Evolutionary conservation across 805 yeast species (phyloP).

Genomic region (Kregervanrija pseudodelftensis): DNA sequence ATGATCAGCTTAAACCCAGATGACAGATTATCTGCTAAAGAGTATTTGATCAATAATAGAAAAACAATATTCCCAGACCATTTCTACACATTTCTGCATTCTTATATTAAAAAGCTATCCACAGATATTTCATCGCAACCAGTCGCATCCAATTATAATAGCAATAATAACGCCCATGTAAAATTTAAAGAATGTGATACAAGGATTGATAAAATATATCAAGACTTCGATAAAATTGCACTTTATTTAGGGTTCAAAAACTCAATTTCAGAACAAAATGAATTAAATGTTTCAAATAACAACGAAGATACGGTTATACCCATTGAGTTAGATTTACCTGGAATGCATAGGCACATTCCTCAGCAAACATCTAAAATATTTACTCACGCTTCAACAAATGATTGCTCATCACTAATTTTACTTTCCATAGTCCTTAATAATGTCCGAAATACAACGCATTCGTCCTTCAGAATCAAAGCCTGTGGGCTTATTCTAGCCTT

Average conservation of each 20-base stretch:
- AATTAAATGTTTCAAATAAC: conserved; percentile 6
- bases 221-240: conserved; percentile 47
- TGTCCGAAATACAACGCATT: conserved; percentile 51
- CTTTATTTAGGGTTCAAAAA: conserved; percentile 32
- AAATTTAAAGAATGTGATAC: conserved; percentile 39
- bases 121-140: conserved; percentile 2
- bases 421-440: conserved; percentile 53
- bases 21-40: conserved; percentile 48
- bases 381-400: conserved; percentile 18
- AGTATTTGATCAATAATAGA: conserved; percentile 43
- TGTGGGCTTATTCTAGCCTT: conserved; percentile 71
- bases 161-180: not conserved
- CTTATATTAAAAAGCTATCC: conserved; percentile 47
- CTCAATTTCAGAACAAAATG: conserved; percentile 10
- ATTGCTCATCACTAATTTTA: conserved; percentile 49
- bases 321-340: conserved; percentile 42
- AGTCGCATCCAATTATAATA: not conserved
- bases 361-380: conserved; percentile 28
- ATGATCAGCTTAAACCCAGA: conserved; percentile 63
- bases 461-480: conserved; percentile 56
- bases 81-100: conserved; percentile 63
- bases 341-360: conserved; percentile 42
- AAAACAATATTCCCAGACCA: conserved; percentile 54
- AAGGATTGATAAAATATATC: conserved; percentile 54
- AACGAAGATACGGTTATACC: conserved; percentile 26